Evolutionary conservation across 805 yeast genomes (phyloP).

Genomic region (Saturnispora dispora): DNA sequence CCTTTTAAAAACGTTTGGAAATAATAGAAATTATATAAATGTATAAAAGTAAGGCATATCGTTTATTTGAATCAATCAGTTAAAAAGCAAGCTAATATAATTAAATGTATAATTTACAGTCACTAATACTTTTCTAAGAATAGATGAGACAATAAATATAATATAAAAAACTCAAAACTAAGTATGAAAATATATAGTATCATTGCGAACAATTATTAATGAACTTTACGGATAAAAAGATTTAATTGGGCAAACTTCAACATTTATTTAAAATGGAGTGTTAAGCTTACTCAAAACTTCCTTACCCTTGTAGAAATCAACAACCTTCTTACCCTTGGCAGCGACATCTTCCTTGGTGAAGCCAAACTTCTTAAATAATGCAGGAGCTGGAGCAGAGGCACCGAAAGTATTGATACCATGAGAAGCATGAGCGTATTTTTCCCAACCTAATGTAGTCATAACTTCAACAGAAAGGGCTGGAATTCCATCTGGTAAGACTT

Average conservation of each 20-base stretch:
- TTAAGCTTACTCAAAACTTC: conserved; percentile 65
- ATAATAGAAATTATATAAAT: not conserved
- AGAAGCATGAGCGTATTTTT: conserved; percentile 91
- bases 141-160: not conserved
- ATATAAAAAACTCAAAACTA: not conserved
- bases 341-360: conserved; percentile 93
- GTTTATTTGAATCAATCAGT: not conserved
- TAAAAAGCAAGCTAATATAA: not conserved
- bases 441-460: conserved; percentile 86
- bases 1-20: conserved; percentile 28
- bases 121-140: not conserved
- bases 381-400: conserved; percentile 85
- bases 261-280: conserved; percentile 53
- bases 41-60: not conserved
- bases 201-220: not conserved
- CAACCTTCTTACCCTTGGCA: conserved; percentile 69
- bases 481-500: conserved; percentile 89
- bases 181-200: not conserved
- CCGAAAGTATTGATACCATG: conserved; percentile 95
- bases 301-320: conserved; percentile 75
- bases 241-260: not conserved
- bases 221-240: not conserved
- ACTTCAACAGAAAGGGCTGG: conserved; percentile 95
- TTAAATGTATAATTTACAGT: not conserved
- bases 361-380: conserved; percentile 75